Conservation (phyloP, 768 basidiomycete species). For the Termitomyces sp. region DNA sequence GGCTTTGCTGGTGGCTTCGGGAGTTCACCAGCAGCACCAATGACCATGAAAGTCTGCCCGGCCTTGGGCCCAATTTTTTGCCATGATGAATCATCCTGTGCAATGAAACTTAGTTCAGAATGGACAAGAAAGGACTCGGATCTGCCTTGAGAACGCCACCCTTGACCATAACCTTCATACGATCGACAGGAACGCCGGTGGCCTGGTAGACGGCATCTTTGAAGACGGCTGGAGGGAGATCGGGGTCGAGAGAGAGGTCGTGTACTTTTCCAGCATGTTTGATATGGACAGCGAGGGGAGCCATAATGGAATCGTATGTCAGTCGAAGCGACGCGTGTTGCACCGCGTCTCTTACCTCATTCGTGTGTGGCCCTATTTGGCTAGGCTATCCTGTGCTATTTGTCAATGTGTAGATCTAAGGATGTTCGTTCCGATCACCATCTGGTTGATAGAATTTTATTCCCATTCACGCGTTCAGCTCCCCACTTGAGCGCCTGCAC, state of each 20-base stretch:
- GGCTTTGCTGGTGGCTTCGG: constrained; percentile 84
- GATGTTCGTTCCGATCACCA: constrained; percentile 4
- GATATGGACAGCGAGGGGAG: constrained; percentile 71
- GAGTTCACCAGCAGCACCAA: constrained; percentile 89
- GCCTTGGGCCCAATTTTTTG: constrained; percentile 79
- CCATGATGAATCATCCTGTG: constrained; percentile 85
- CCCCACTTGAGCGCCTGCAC: neutral
- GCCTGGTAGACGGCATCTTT: constrained; percentile 78
- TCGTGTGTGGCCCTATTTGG: constrained; percentile 13
- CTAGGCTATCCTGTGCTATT: constrained; percentile 2
- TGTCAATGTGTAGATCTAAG: constrained; percentile 16
- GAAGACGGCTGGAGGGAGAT: constrained; percentile 67
- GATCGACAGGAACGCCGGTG: constrained; percentile 85
- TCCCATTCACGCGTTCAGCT: constrained; percentile 3
- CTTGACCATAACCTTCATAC: constrained; percentile 98
- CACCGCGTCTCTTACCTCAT: constrained; percentile 10
- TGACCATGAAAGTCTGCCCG: constrained; percentile 88
- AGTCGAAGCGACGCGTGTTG: constrained; percentile 22
- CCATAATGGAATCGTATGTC: constrained; percentile 39
- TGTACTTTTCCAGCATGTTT: constrained; percentile 87
- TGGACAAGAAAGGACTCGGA: constrained; percentile 5
- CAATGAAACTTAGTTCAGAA: neutral
- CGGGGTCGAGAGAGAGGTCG: constrained; percentile 68
- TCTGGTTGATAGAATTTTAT: constrained; percentile 15
- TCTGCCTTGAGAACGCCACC: constrained; percentile 83